phyloP scores from a whole-genome alignment of 2,329 filamentous ascomycete genomes.

The Microdochium nivale region DNA sequence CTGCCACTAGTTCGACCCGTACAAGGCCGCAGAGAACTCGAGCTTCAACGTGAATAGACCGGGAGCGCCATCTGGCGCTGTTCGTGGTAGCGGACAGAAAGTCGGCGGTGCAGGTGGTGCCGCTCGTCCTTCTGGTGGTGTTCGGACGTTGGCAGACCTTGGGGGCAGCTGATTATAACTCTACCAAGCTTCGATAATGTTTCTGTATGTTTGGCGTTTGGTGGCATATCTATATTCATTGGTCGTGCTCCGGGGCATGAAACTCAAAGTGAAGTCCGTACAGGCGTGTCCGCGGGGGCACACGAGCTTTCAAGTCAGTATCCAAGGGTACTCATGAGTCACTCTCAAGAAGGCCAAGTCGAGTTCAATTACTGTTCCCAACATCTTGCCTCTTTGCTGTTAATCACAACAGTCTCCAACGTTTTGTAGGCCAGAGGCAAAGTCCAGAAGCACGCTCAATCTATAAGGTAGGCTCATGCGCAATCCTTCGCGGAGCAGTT shows the following conservation, averaged over 20 bases:
- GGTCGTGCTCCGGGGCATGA: no score
- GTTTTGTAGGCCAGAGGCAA: no score
- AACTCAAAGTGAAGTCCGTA: no score
- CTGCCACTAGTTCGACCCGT: conserved; percentile 52
- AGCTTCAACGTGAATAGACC: conserved; percentile 46
- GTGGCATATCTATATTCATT: neutral
- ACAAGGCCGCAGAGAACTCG: conserved; percentile 51
- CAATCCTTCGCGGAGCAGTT: neutral
- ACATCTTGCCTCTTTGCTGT: no score
- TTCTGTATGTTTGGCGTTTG: neutral
- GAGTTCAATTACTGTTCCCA: no score
- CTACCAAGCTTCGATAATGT: neutral
- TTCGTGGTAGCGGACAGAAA: conserved; percentile 13
- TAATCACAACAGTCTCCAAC: no score
- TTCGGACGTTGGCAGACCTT: conserved; percentile 46
- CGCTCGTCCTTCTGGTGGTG: conserved; percentile 14
- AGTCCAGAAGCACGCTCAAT: neutral
- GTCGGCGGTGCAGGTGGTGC: conserved; percentile 13
- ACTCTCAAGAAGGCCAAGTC: no score
- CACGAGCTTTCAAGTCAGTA: no score
- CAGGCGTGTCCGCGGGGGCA: no score
- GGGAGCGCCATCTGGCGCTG: conserved; percentile 12
- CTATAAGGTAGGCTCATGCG: no score
- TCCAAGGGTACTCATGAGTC: no score
- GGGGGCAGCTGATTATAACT: conserved; percentile 16